phyloP scores from a whole-genome alignment of 768 basidiomycete species.

The Psilocybe subaeruginosa region DNA sequence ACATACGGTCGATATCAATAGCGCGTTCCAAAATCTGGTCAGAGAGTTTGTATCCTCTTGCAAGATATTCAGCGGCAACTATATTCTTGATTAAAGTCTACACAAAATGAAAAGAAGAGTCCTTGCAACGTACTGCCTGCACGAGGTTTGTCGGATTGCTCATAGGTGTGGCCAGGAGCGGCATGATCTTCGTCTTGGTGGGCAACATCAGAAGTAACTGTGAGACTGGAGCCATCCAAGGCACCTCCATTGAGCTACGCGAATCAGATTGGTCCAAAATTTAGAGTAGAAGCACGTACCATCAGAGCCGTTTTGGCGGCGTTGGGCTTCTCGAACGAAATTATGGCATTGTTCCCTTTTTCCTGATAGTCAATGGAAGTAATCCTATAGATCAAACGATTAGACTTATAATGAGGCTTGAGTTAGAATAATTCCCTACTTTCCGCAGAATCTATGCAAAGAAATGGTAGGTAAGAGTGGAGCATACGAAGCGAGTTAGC shows the following conservation, averaged over 20 bases:
- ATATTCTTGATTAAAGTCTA: constrained; percentile 10
- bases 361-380: constrained; percentile 56
- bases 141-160: constrained; percentile 91
- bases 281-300: constrained; percentile 37
- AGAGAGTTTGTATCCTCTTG: constrained; percentile 82
- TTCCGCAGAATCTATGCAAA: constrained; percentile 79
- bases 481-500: not conserved
- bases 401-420: not conserved
- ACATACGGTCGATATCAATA: constrained; percentile 75
- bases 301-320: constrained; percentile 89
- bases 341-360: constrained; percentile 50
- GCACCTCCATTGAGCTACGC: constrained; percentile 71
- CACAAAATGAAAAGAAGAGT: not conserved
- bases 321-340: constrained; percentile 82
- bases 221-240: constrained; percentile 71
- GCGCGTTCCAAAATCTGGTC: constrained; percentile 80
- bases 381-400: constrained; percentile 51
- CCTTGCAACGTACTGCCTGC: constrained; percentile 65
- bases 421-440: constrained; percentile 41
- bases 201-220: constrained; percentile 69
- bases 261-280: not conserved
- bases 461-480: constrained; percentile 15
- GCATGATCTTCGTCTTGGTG: constrained; percentile 56
- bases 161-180: constrained; percentile 43
- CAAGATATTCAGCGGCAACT: constrained; percentile 94